Evolutionary conservation across 2,329 filamentous ascomycete species (phyloP), one percentile per base, ranked within the genome.

Genomic region (Alternaria burnsii): DNA sequence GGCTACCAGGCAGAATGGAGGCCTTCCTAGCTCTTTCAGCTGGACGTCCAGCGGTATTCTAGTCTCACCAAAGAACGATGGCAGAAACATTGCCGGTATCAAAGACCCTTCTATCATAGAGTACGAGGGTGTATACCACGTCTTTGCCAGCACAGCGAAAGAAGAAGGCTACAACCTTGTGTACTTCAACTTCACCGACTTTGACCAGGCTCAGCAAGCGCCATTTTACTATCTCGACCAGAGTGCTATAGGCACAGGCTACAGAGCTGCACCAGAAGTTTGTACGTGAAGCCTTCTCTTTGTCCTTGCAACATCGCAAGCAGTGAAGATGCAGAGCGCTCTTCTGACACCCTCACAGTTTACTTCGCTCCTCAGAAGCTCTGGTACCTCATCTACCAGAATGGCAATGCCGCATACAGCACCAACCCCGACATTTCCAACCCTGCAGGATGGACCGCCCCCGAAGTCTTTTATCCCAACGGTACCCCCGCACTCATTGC

Each of bases 351-450:
- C 5, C 16, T 5, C 18, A 9, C 16, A 58, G 58, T 82, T 67
- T 82, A 76, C 69, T 81, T 81, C 28, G 76, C 65, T 18, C 79
- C 79, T 0, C 79, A 82, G 28, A 76, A 76, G 30, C 71, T 79
- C 9, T 81, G 79, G 80, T 81, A 81, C 56, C 74, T 81, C 16
- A 66, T 82, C 60, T 81, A 73, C 66, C 78, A 81, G 61, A 79
- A 81, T 64, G 77, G 71, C 59, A 81, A 82, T 54, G 79, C 80
- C 5, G 80, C 80, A 6, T 81, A 81, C 68, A 80, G 77, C 18
- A 81, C 79, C 55, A 81, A 81, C 64, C 52, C 61, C 3, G 73
- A 81, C 59, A 81, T 82, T 60, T 72, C 61, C 66, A 71, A 82
- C 59, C 79, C 79, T 1, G 59, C 66, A 8, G 79, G 79, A 2